A percentile compares a stretch with the other conserved stretches of the same genome.
phyloP scores from a whole-genome alignment of 139 green algal species.

The Chlorella sp. region DNA sequence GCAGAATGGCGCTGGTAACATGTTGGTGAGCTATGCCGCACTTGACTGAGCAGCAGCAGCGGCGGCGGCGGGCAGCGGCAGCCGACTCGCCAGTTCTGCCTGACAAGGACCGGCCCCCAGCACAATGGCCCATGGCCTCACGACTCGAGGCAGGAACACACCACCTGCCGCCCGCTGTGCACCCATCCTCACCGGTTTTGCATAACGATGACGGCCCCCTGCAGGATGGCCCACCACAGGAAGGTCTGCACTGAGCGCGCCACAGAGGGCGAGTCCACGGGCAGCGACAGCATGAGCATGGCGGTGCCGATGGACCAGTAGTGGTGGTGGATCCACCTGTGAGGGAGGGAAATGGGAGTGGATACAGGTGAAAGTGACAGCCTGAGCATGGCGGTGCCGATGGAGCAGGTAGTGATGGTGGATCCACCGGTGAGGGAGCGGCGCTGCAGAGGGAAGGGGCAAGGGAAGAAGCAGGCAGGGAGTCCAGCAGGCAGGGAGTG shows the following conservation, averaged over 20 bases:
- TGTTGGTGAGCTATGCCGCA: too few relatives aligned
- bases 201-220: slow-evolving; percentile 66
- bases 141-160: too few relatives aligned
- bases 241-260: slow-evolving; percentile 53
- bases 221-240: slow-evolving; percentile 62
- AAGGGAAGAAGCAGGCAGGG: too few relatives aligned
- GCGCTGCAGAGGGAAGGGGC: too few relatives aligned
- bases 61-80: neutral
- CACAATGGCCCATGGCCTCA: too few relatives aligned
- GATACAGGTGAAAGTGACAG: neutral
- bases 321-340: slow-evolving; percentile 94
- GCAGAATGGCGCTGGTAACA: too few relatives aligned
- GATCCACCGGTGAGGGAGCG: neutral
- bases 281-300: slow-evolving; percentile 87
- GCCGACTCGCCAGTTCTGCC: too few relatives aligned
- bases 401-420: neutral
- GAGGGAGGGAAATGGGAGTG: neutral
- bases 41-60: too few relatives aligned
- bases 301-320: slow-evolving; percentile 82
- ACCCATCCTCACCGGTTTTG: slow-evolving; percentile 58
- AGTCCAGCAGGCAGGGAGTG: too few relatives aligned
- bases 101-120: too few relatives aligned
- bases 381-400: neutral
- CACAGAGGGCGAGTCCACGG: slow-evolving; percentile 79
- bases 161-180: too few relatives aligned